Base-by-base conservation (phyloP, 768 basidiomycete species). In the Amanita polypyramis region DNA sequence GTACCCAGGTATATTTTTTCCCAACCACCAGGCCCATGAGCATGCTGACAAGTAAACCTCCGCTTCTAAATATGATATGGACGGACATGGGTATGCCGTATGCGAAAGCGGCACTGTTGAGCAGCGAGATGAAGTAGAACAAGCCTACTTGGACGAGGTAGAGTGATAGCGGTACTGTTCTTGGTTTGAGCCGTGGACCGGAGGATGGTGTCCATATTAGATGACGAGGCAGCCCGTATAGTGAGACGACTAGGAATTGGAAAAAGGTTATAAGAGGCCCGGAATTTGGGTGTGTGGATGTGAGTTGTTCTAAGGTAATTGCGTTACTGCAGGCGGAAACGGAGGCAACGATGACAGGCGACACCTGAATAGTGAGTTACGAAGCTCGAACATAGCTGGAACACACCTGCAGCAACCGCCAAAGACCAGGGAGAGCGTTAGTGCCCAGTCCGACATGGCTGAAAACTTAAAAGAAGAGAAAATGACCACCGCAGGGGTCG, bases 21-120 rank as follows among this genome's bases (percentile, higher is more conserved):
- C 76, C 72, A 14, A 90, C 51, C 2, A 84, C 47, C 72, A 79
- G 83, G 1, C 90, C 91, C 43, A 93, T 72, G 11, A 85, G 23
- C 79, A 97, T 83, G 56, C 82, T 91, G 23, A 93, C 70, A 27
- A 90, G 76, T 47, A 95, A 68, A 0, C 92, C 93, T 0, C 87
- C 92, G 55, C 87, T 90, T 35, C 93, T 75, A 59, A 95, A 95
- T 51, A 97, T 85, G 61, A 97, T 95, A 64, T 97, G 93, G 1
- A 97, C 83, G 0, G 87, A 67, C 79, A 96, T 91, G 17, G 94
- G 92, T 51, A 96, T 83, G 34, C 74, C 64, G 60, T 84, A 92
- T 5, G 75, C 85, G 58, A 97, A 95, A 0, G 90, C 92, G n/a
- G 76, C 78, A 66, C 94, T 96, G 62, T 96, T 97, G 54, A 97